Percentiles rank a stretch among this genome's conserved stretches.
Evolutionary conservation across 805 yeast genomes (phyloP).

Genomic region (Pichia ethanolica): DNA sequence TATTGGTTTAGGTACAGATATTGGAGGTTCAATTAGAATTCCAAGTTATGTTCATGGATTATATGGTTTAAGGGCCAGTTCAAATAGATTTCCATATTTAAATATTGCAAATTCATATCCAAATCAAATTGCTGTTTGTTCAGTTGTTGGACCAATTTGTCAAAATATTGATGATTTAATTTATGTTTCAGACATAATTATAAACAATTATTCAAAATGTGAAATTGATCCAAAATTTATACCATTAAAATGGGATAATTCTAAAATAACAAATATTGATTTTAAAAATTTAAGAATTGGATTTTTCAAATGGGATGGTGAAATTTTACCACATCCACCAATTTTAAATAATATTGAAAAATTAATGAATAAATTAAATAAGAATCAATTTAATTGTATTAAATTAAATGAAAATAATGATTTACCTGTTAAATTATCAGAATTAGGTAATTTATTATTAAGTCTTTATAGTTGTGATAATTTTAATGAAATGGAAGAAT

Average conservation of each 20-base stretch:
- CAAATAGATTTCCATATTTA: constrained; percentile 30
- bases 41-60: constrained; percentile 29
- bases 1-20: constrained; percentile 34
- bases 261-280: constrained; percentile 3
- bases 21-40: constrained; percentile 32
- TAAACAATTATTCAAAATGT: constrained; percentile 40
- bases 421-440: constrained; percentile 21
- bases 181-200: constrained; percentile 31
- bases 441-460: constrained; percentile 21
- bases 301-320: constrained; percentile 36
- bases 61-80: constrained; percentile 28
- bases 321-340: constrained; percentile 49
- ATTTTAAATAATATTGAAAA: constrained; percentile 37
- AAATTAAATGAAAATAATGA: background rate
- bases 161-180: constrained; percentile 27
- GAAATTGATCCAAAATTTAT: constrained; percentile 39
- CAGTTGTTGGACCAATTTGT: constrained; percentile 32
- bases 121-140: constrained; percentile 25
- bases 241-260: constrained; percentile 44
- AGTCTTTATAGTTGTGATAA: constrained; percentile 20
- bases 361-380: constrained; percentile 18
- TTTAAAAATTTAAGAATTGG: constrained; percentile 37
- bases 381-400: constrained; percentile 25
- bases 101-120: constrained; percentile 27
- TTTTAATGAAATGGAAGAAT: constrained; percentile 20